Evolutionary conservation across 352 stramenopile genomes (phyloP).

Genomic region (Peronosclerospora sorghi): DNA sequence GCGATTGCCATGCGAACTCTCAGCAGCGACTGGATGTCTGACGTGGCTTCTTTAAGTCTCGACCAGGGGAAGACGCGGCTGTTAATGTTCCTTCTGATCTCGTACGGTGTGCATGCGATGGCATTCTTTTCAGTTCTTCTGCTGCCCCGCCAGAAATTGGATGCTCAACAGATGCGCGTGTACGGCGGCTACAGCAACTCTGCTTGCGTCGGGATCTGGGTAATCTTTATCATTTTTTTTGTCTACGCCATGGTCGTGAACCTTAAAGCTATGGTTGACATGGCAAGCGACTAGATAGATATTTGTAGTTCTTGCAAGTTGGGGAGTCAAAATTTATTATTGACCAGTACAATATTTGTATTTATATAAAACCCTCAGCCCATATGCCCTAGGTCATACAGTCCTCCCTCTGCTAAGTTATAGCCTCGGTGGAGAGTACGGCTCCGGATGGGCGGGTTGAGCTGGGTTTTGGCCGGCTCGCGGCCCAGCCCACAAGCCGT

Average conservation of each 20-base stretch:
- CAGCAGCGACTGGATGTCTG: slow-evolving; percentile 34
- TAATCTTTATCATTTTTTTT: slow-evolving; percentile 55
- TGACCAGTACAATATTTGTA: no score
- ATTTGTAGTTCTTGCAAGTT: no score
- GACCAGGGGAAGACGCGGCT: slow-evolving; percentile 18
- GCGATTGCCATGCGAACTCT: slow-evolving; percentile 44
- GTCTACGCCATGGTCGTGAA: slow-evolving; percentile 44
- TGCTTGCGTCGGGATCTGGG: slow-evolving; percentile 33
- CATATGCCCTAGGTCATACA: no score
- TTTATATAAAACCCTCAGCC: no score
- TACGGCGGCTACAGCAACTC: slow-evolving; percentile 51
- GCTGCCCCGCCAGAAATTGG: slow-evolving; percentile 48
- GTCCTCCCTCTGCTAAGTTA: no score
- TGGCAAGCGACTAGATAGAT: slow-evolving; percentile 14
- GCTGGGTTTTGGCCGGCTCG: no score
- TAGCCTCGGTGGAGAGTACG: no score
- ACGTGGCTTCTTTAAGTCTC: slow-evolving; percentile 18
- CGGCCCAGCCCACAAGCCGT: no score
- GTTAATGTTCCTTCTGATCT: slow-evolving; percentile 34
- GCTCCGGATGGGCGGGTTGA: no score
- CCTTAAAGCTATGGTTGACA: slow-evolving; percentile 27
- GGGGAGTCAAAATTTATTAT: no score
- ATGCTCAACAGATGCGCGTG: slow-evolving; percentile 51
- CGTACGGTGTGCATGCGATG: slow-evolving; percentile 43
- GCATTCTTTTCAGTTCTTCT: slow-evolving; percentile 39